Base-by-base conservation (phyloP, 345 rosid genomes). In the Balakata baccata region DNA sequence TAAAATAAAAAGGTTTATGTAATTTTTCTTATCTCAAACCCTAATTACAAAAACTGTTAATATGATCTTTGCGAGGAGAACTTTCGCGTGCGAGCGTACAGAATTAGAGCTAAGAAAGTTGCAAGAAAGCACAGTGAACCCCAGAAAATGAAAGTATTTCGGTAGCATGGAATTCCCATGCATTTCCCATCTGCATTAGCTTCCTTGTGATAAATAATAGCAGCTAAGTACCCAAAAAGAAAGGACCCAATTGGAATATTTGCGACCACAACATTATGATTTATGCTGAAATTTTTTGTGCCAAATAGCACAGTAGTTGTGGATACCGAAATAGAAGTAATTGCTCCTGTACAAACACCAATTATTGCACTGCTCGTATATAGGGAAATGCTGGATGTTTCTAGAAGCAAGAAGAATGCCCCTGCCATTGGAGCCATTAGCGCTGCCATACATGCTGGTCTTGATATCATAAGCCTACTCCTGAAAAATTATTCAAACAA, bases 221-320 rank as follows among this genome's bases (percentile, higher is more conserved):
- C 97, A 1, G 99, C 99, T 2, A 85, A 47, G 43, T 80, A 86
- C 7, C 99, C 99, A 20, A 87, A 95, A 16, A 82, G 7, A 37
- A 88, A 89, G 20, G 98, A 90, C 2, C 99, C 99, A 3, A 95
- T 54, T 2, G 99, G 98, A 70, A 95, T 95, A 73, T 84, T 91
- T 0, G 86, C 84, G 7, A 94, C 92, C 57, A 95, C 81, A 0
- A 95, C 74, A 70, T 95, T 95, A 46, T 95, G 99, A 79, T 95
- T 95, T n/a, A 95, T 86, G 8, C 92, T 77, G 65, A 95, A 92
- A 50, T 88, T 79, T 45, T 85, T 84, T 2, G 85, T 78, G 50
- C 99, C 99, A 60, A 95, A 95, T 12, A 95, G 85, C 72, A 90
- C 94, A 0, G 89, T 74, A 1, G 98, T 95, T 74, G 85, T 82